Percentiles rank a stretch among this genome's conserved stretches.
Evolutionary conservation across 805 yeast genomes (phyloP).

Genomic region (Sungouiella blattae): DNA sequence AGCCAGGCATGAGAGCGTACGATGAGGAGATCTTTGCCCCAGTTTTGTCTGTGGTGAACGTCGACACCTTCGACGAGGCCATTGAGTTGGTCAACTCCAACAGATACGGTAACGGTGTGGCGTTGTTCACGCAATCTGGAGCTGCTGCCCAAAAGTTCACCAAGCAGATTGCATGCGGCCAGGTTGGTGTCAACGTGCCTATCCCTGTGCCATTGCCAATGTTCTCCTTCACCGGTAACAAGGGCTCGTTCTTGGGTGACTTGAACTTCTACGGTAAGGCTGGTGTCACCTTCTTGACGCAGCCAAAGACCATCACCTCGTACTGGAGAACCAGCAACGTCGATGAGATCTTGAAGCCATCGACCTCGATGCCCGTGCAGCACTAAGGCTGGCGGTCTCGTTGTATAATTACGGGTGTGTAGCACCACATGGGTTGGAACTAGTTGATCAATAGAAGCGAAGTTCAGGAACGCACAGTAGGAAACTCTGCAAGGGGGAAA

Average conservation of each 20-base stretch:
- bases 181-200: conserved; percentile 75
- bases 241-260: conserved; percentile 74
- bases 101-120: conserved; percentile 66
- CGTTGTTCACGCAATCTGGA: conserved; percentile 68
- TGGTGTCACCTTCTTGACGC: conserved; percentile 69
- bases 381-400: too few relatives aligned
- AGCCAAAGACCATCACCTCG: conserved; percentile 70
- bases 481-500: too few relatives aligned
- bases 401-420: too few relatives aligned
- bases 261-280: conserved; percentile 76
- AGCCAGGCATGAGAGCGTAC: conserved; percentile 68
- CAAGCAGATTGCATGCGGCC: conserved; percentile 67
- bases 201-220: conserved; percentile 80
- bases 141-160: conserved; percentile 68
- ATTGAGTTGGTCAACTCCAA: conserved; percentile 57
- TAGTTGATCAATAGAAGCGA: too few relatives aligned
- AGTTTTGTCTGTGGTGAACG: conserved; percentile 59
- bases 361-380: conserved; percentile 70
- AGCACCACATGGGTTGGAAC: too few relatives aligned
- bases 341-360: conserved; percentile 45
- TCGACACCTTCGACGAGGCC: conserved; percentile 65
- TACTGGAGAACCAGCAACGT: conserved; percentile 59
- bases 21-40: conserved; percentile 80
- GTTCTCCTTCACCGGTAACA: conserved; percentile 77
- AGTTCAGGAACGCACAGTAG: too few relatives aligned